Evolutionary conservation across 2,329 filamentous ascomycete species (phyloP), one percentile per base, ranked within the genome.

Genomic region (Alternaria ethzedia): DNA sequence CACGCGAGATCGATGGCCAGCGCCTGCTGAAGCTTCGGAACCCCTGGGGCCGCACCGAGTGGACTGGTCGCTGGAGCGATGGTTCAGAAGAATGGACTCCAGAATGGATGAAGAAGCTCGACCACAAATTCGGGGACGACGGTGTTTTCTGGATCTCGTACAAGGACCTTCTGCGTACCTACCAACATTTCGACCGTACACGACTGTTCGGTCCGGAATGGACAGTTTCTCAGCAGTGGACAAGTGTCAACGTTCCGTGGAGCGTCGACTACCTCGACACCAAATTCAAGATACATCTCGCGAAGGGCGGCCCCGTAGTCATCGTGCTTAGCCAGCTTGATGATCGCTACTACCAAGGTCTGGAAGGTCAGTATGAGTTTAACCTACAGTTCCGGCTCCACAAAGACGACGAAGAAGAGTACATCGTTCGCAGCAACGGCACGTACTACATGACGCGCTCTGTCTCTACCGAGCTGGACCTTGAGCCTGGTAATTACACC

Each of bases 81-180:
- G 93, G 93, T 0, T 93, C 90, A 7, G 91, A 92, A 71, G 90
- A 95, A 78, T 96, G 93, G 93, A 95, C 91, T 1, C 84, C 91
- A 0, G 89, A 94, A 69, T 93, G 90, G 87, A 89, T 95, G 80
- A 81, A 88, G 63, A 89, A 90, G 70, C 84, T 96, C 1, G 84
- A 86, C 49, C 91, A 94, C 75, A 88, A 86, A 45, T 94, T 94
- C 69, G 91, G 91, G 43, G 90, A 93, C 68, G 91, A 94, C 70
- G 91, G 91, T 9, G 71, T 88, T 30, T 88, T 89, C 75, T 89
- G 86, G 86, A 88, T 89, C 36, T 85, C 83, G 2, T 89, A 88
- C 71, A 78, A 84, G 13, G 87, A 89, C 61, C 81, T 89, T 15
- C 80, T 89, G 4, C 83, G 83, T 45, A 84, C 87, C 63, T 89